Base-by-base conservation (phyloP, 1,139 yeast species). In the Suhomyces coccinellae region DNA sequence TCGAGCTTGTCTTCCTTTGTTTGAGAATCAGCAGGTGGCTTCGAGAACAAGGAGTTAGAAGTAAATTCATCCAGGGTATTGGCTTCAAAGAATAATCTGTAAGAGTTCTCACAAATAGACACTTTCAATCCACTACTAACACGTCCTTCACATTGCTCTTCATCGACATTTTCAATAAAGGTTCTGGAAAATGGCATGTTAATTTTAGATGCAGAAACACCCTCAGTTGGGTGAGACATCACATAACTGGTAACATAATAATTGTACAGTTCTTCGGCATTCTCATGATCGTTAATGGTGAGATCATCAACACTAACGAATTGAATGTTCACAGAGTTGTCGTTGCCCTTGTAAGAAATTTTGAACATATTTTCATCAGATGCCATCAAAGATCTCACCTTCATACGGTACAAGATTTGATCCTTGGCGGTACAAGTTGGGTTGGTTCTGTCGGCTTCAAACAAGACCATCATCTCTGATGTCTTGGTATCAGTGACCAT, bases 181-280 rank as follows among this genome's bases (percentile, higher is more conserved):
- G 83, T 71, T 53, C 81, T 85, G 46, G 85, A 69, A 63, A 88
- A 87, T 39, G 96, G 96, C 69, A 86, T 73, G 49, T 75, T 76
- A 45, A 89, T 75, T 50, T 80, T 82, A 29, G 87, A 82, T n/a
- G 88, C 82, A n/a, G 91, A 84, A 17, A 95, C 87, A 28, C 98
- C 98, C 65, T 93, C 99, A 2, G 99, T 93, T 33, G 99, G 98
- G 57, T 89, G 95, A 6, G 96, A 86, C 88, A 93, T 86, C 40
- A 93, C 80, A 65, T 86, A 93, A 40, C 96, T 87, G 0, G 98
- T 93, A 44, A 93, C 79, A 61, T 95, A 93, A 66, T 93, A 91
- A 62, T 89, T 91, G 85, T 96, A 95, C 56, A 79, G 80, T 51
- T 88, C 95, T 56, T 87, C 93, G 3, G 82, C 80, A 28, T 82